Evolutionary conservation across 495 filamentous ascomycete species (phyloP), one percentile per base, ranked within the genome.

Genomic region (Neurospora discreta): DNA sequence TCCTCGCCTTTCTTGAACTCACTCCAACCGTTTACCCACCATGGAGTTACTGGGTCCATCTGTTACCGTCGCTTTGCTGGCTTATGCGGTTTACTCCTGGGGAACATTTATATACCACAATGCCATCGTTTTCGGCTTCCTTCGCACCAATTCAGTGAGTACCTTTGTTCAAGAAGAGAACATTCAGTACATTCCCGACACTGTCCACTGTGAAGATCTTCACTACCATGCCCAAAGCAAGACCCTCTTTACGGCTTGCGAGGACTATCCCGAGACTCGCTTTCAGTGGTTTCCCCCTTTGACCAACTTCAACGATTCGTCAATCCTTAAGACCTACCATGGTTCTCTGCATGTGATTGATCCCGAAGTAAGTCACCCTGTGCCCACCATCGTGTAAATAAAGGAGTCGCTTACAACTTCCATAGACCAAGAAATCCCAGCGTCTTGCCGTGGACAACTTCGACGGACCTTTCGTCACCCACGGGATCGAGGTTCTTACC

Each of bases 281-380:
- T 84, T 85, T 68, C 74, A 79, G 26, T 90, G 88, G 89, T 90
- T 88, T 40, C 88, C 89, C 8, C 82, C 83, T 0, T 74, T 88
- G 46, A 82, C 70, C 13, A 80, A 81, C 69, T 79, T 87, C 42
- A 75, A 81, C 26, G 69, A 78, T 15, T 78, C 83, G 0, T 67
- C 80, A n/a, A 67, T 78, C 18, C 76, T 58, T 1, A 39, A 36
- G 18, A 72, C 74, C 10, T 75, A 79, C 41, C 80, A 74, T 39
- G 87, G 86, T 11, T 85, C 83, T 8, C 82, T 88, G 20, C 83
- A 87, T 76, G 80, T 89, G 26, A 83, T 90, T 71, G 80, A 90
- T 76, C 84, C 88, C 1, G 81, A 81, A 78, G 87, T 81, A 72
- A 73, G 78, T 68, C 30, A 60, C 52, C 23, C 26, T 30, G 8